These are phyloP conservation scores for Zygosaccharomyces pseudobailii DNA, from an alignment of 1,139 yeast genomes.

Conservation along the genomic window DNA sequence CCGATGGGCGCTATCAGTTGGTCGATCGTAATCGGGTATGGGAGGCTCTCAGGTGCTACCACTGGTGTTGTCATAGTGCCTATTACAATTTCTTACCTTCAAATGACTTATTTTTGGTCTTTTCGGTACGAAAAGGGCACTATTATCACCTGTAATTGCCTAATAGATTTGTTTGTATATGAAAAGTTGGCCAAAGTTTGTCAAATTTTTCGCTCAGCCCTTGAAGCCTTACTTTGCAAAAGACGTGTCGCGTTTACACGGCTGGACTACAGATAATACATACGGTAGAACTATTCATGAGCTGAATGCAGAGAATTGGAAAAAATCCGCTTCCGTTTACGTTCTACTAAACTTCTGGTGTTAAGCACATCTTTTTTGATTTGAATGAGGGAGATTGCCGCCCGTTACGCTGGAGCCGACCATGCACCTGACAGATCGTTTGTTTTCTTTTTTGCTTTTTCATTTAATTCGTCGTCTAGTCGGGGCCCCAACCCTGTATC, in stretches of 20 bases:
- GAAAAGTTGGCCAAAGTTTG: constrained; percentile 2
- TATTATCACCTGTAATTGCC: neutral
- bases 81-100: neutral
- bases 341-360: no score
- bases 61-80: constrained; percentile 31
- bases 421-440: neutral
- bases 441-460: neutral
- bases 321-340: neutral
- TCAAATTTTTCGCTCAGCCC: constrained; percentile 6
- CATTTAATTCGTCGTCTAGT: neutral
- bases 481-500: no score
- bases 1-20: constrained; percentile 29
- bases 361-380: no score
- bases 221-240: neutral
- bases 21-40: constrained; percentile 34
- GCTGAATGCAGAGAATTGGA: neutral
- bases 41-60: constrained; percentile 30
- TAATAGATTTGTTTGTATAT: neutral
- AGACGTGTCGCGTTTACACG: constrained; percentile 2
- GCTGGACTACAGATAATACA: neutral
- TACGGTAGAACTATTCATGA: neutral
- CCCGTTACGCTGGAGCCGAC: neutral
- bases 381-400: no score
- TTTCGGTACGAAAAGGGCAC: neutral
- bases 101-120: neutral